Percentiles rank a stretch among this genome's conserved stretches.
These are phyloP conservation scores for Podaxis sp. DNA, from an alignment of 768 basidiomycete species.

Conservation along the genomic window DNA sequence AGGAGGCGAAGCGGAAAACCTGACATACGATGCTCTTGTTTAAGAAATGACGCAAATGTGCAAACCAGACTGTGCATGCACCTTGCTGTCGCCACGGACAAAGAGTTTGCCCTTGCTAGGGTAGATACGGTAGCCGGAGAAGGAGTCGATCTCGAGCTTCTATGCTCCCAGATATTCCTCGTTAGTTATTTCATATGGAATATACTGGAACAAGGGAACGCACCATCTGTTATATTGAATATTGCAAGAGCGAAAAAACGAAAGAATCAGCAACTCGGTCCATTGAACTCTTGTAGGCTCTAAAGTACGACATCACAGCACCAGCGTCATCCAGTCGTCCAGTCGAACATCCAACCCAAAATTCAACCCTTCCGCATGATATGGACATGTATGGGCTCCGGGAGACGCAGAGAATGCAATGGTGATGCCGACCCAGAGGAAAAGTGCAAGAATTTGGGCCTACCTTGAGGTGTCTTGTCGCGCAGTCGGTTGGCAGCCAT, in stretches of 20 bases:
- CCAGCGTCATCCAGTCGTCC: constrained; percentile 35
- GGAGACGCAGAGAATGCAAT: not conserved
- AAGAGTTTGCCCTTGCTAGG: constrained; percentile 95
- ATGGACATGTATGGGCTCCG: not conserved
- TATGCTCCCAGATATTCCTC: constrained; percentile 34
- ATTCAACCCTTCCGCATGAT: constrained; percentile 17
- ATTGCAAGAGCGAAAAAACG: constrained; percentile 15
- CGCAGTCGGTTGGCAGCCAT: constrained; percentile 11
- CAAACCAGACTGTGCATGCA: constrained; percentile 31
- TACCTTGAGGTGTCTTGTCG: constrained; percentile 21
- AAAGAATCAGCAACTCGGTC: constrained; percentile 17
- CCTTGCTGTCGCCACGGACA: constrained; percentile 96
- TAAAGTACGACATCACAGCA: not conserved
- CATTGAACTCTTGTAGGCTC: not conserved
- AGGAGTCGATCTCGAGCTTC: constrained; percentile 99
- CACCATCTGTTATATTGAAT: constrained; percentile 37
- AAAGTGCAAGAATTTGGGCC: constrained; percentile 15
- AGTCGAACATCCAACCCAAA: constrained; percentile 42
- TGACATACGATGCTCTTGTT: constrained; percentile 27
- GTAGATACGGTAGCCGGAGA: constrained; percentile 98
- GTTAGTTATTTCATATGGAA: constrained; percentile 6
- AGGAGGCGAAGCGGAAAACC: constrained; percentile 94
- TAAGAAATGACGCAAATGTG: not conserved
- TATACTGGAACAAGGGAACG: constrained; percentile 20
- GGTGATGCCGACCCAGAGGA: not conserved